A percentile compares a stretch with the other conserved stretches of the same genome.
Evolutionary conservation across 805 yeast genomes (phyloP).

Genomic region (Candida hungchunana): DNA sequence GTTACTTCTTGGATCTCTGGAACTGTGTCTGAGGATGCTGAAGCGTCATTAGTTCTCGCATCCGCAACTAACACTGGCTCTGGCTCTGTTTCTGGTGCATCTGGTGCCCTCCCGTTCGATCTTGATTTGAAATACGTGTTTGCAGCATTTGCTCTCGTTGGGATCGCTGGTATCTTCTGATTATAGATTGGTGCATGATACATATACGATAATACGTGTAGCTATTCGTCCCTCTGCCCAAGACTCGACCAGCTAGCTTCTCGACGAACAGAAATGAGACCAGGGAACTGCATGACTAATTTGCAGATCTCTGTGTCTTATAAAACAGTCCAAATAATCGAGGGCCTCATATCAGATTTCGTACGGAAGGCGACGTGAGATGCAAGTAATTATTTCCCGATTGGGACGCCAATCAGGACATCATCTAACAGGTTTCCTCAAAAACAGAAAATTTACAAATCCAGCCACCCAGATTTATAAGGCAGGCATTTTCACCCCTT

Average conservation of each 20-base stretch:
- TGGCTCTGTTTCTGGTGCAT: slow-evolving; percentile 20
- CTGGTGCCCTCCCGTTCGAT: slow-evolving; percentile 10
- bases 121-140: slow-evolving; percentile 21
- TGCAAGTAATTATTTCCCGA: slow-evolving; percentile 14
- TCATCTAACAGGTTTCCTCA: slow-evolving; percentile 9
- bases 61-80: slow-evolving; percentile 36
- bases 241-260: no score
- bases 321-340: no score
- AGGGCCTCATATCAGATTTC: no score
- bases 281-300: no score
- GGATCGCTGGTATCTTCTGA: slow-evolving; percentile 7
- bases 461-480: not conserved
- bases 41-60: slow-evolving; percentile 28
- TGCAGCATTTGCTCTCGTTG: slow-evolving; percentile 23
- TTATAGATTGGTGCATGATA: not conserved
- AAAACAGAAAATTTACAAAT: not conserved
- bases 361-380: no score
- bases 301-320: no score
- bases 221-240: no score
- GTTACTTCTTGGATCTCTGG: slow-evolving; percentile 42
- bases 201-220: not conserved
- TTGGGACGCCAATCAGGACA: slow-evolving; percentile 19
- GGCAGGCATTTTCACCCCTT: not conserved
- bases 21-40: slow-evolving; percentile 28
- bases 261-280: no score